phyloP scores from a whole-genome alignment of 2,329 filamentous ascomycete species.

The Ophidiomyces ophidiicola region DNA sequence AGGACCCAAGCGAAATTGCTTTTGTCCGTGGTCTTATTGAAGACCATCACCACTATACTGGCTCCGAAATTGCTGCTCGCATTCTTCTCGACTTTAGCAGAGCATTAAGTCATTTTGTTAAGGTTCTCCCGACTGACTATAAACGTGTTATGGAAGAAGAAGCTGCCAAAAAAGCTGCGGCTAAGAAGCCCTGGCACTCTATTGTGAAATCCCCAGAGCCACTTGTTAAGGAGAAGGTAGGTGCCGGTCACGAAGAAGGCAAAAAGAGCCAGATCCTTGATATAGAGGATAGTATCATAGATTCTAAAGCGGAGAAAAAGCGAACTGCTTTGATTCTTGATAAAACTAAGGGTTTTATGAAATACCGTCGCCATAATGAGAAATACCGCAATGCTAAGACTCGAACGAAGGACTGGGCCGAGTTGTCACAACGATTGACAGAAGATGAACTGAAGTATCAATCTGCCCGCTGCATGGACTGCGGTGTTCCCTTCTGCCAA shows the following conservation, averaged over 20 bases:
- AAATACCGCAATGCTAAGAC: slow-evolving; percentile 81
- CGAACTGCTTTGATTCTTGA: slow-evolving; percentile 85
- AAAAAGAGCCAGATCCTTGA: slow-evolving; percentile 63
- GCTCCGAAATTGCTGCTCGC: slow-evolving; percentile 83
- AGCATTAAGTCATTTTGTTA: slow-evolving; percentile 79
- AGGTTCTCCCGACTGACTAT: slow-evolving; percentile 89
- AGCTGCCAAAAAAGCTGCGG: slow-evolving; percentile 70
- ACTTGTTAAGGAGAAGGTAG: slow-evolving; percentile 1
- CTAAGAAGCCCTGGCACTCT: slow-evolving; percentile 72
- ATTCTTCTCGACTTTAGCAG: slow-evolving; percentile 92
- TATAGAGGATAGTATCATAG: slow-evolving; percentile 81
- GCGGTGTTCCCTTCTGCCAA: slow-evolving; percentile 95
- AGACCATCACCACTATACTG: slow-evolving; percentile 96
- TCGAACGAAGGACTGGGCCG: slow-evolving; percentile 83
- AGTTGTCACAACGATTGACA: slow-evolving; percentile 73
- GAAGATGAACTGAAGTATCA: slow-evolving; percentile 97
- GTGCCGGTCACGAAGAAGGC: slow-evolving; percentile 43
- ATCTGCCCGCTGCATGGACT: slow-evolving; percentile 95
- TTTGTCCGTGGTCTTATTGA: slow-evolving; percentile 85
- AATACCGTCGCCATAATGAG: slow-evolving; percentile 82
- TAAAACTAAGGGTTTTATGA: slow-evolving; percentile 96
- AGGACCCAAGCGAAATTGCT: slow-evolving; percentile 78
- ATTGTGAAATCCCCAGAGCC: slow-evolving; percentile 45
- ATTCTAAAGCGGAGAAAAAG: slow-evolving; percentile 76
- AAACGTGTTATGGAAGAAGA: slow-evolving; percentile 84